Conservation (phyloP, 805 yeast species). For the Metschnikowia matae region DNA sequence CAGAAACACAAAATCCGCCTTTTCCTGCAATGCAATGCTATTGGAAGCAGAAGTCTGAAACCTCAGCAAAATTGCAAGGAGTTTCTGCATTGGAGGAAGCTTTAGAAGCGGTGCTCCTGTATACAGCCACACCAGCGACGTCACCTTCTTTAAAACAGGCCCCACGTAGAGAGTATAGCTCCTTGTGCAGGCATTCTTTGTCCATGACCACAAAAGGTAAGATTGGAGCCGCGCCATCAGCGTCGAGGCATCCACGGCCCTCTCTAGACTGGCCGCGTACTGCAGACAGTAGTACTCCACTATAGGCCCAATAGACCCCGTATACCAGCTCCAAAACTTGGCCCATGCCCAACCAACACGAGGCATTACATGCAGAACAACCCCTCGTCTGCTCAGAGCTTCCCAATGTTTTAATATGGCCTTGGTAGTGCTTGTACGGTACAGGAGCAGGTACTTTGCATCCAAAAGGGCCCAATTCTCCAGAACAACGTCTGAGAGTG, state of each 20-base stretch:
- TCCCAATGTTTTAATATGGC: background rate
- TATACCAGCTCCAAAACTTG: slow-evolving; percentile 1
- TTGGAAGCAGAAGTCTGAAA: slow-evolving; percentile 8
- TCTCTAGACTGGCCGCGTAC: slow-evolving; percentile 9
- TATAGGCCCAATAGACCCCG: slow-evolving; percentile 8
- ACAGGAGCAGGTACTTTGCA: slow-evolving; percentile 5
- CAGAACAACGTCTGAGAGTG: background rate
- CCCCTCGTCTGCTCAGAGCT: background rate
- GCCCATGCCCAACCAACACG: background rate
- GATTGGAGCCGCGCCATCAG: background rate
- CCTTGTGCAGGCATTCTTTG: background rate
- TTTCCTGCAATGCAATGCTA: slow-evolving; percentile 10
- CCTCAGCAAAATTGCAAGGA: background rate
- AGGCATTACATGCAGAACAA: background rate
- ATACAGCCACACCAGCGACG: background rate
- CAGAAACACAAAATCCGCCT: slow-evolving; percentile 12
- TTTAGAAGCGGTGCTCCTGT: background rate
- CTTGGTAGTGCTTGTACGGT: background rate
- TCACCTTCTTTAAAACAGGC: background rate
- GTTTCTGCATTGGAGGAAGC: background rate
- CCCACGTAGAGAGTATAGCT: background rate
- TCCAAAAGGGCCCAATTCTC: slow-evolving; percentile 5
- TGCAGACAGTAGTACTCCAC: slow-evolving; percentile 11
- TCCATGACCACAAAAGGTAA: slow-evolving; percentile 2
- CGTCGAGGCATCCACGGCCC: slow-evolving; percentile 6